Percentiles rank a stretch among this genome's conserved stretches.
Conservation (phyloP, 2,329 filamentous ascomycete species). For the Aspergillus aculeatinus region DNA sequence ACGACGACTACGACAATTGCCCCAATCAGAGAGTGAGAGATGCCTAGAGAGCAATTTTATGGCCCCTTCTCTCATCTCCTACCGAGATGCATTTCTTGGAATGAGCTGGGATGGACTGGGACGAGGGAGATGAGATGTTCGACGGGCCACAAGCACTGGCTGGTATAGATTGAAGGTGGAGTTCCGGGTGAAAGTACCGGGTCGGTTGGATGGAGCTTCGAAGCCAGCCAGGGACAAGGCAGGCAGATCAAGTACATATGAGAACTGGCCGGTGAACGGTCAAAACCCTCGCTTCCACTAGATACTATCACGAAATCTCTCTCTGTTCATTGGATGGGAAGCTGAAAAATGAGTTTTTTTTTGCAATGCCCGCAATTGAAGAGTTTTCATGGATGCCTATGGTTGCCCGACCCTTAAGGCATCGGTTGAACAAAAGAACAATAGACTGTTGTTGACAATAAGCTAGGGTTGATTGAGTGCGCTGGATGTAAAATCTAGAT, state of each 20-base stretch:
- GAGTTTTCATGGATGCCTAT: constrained; percentile 20
- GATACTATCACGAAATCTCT: not conserved
- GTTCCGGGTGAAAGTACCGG: not conserved
- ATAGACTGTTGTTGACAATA: not conserved
- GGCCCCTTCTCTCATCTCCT: not conserved
- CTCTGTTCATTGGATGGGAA: not conserved
- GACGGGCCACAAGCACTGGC: not conserved
- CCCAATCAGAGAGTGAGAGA: not conserved
- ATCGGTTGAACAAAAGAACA: not conserved
- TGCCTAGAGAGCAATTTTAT: not conserved
- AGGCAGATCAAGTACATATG: not conserved
- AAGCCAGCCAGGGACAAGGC: not conserved
- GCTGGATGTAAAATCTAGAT: not conserved
- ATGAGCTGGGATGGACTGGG: not conserved
- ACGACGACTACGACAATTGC: not conserved
- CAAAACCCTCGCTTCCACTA: not conserved
- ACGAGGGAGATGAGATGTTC: not conserved
- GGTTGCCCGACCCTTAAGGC: constrained; percentile 11
- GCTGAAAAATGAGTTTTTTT: not conserved
- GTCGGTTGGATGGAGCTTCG: not conserved
- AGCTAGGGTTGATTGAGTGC: not conserved
- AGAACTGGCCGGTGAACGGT: too few species aligned
- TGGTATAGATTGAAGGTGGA: not conserved
- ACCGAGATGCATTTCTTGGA: not conserved
- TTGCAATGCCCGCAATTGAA: not conserved